Conservation (phyloP, 495 filamentous ascomycete genomes). For the Letharia columbiana region DNA sequence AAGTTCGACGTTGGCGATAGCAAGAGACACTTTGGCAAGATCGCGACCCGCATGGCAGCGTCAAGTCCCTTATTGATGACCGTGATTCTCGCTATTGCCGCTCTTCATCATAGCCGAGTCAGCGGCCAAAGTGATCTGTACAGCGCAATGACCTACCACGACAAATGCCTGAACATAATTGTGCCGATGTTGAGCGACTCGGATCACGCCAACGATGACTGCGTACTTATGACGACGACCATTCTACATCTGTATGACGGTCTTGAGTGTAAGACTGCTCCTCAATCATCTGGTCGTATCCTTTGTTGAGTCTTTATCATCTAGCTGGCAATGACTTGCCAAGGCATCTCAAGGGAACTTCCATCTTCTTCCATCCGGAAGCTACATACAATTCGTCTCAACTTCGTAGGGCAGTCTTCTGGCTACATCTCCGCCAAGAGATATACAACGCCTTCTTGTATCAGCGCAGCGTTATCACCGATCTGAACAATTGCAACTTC, state of each 20-base stretch:
- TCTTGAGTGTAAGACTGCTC: slow-evolving; percentile 8
- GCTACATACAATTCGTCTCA: not conserved
- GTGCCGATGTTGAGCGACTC: slow-evolving; percentile 17
- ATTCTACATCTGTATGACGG: slow-evolving; percentile 17
- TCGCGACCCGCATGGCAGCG: slow-evolving; percentile 9
- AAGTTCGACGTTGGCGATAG: slow-evolving; percentile 18
- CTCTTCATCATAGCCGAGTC: slow-evolving; percentile 10
- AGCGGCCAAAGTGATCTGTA: slow-evolving; percentile 3
- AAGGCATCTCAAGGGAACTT: slow-evolving; percentile 14
- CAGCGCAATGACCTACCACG: slow-evolving; percentile 13
- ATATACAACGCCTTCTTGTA: slow-evolving; percentile 9
- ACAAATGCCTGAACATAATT: slow-evolving; percentile 14
- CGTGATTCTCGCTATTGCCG: slow-evolving; percentile 15
- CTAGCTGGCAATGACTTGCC: slow-evolving; percentile 11
- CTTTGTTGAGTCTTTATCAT: not conserved
- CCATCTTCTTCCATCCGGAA: slow-evolving; percentile 10
- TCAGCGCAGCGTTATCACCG: slow-evolving; percentile 4
- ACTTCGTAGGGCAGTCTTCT: slow-evolving; percentile 17
- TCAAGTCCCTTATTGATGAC: slow-evolving; percentile 16
- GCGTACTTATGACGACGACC: slow-evolving; percentile 11
- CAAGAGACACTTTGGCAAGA: slow-evolving; percentile 15
- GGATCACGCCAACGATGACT: slow-evolving; percentile 11
- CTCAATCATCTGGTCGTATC: not conserved
- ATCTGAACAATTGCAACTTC: not conserved
- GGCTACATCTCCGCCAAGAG: slow-evolving; percentile 18